Conservation (phyloP, 164 flowering plant species). For the Sedum album region DNA sequence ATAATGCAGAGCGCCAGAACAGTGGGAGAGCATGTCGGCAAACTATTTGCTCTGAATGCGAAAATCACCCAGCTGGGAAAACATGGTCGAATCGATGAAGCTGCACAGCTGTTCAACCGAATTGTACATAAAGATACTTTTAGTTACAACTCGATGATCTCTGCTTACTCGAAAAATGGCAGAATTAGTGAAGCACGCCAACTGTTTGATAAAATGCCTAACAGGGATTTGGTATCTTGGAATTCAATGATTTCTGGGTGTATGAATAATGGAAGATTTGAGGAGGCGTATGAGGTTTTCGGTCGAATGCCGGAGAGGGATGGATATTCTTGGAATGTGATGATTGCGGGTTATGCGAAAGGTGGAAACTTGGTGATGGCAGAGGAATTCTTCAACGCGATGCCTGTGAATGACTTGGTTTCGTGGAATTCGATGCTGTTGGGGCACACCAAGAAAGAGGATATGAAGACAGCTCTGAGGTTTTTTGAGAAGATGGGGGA, state of each 20-base stretch:
- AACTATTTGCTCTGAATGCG: neutral
- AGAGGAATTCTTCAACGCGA: conserved; percentile 17
- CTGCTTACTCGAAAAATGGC: conserved; percentile 21
- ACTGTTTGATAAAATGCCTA: conserved; percentile 20
- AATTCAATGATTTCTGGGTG: conserved; percentile 21
- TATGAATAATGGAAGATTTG: conserved; percentile 17
- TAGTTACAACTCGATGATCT: conserved; percentile 14
- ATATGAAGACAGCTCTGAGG: conserved; percentile 3
- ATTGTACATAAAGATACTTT: neutral
- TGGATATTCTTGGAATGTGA: conserved; percentile 23
- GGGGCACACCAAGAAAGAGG: conserved; percentile 21
- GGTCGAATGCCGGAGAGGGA: conserved; percentile 19
- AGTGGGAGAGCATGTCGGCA: neutral
- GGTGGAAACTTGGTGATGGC: conserved; percentile 19
- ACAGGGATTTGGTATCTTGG: conserved; percentile 19
- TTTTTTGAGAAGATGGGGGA: conserved; percentile 25
- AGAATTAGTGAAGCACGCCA: conserved; percentile 16
- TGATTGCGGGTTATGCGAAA: conserved; percentile 26
- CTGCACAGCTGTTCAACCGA: neutral
- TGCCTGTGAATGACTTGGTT: conserved; percentile 24
- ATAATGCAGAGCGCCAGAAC: neutral
- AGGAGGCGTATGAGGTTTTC: conserved; percentile 19
- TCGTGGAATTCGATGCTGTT: conserved; percentile 28
- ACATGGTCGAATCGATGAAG: neutral
- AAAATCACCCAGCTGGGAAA: neutral